Conservation (phyloP, 2,329 filamentous ascomycete species). For the Botrytis sinoallii region DNA sequence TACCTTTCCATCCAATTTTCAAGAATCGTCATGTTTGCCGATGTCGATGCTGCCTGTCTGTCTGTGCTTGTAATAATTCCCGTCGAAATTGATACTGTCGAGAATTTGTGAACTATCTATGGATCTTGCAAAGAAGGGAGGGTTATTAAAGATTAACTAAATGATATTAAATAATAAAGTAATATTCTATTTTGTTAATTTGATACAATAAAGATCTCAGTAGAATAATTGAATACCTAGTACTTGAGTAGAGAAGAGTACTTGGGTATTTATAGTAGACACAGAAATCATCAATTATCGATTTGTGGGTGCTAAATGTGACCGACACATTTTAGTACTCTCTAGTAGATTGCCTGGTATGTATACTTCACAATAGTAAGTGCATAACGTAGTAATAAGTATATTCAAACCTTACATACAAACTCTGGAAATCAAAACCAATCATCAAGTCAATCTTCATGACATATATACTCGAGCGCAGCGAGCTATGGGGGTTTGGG, state of each 20-base stretch:
- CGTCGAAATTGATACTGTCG: background rate
- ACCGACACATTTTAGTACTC: background rate
- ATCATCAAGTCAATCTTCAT: background rate
- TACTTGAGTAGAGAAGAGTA: background rate
- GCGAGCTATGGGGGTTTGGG: background rate
- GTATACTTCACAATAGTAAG: background rate
- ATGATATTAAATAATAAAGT: too few relatives aligned
- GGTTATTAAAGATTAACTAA: background rate
- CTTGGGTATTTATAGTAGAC: background rate
- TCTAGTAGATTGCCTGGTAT: too few relatives aligned
- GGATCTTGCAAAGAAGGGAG: background rate
- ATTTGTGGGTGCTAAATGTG: background rate
- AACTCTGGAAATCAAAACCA: background rate
- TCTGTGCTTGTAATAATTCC: background rate
- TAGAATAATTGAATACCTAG: background rate
- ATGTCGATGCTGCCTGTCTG: background rate
- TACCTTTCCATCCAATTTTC: background rate
- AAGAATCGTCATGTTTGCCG: background rate
- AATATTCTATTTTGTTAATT: background rate
- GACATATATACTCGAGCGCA: background rate
- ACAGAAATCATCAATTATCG: background rate
- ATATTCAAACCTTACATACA: too few relatives aligned
- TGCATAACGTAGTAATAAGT: too few relatives aligned
- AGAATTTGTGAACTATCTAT: background rate
- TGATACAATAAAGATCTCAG: background rate